Evolutionary conservation across 2,329 filamentous ascomycete genomes (phyloP).

Genomic region (Curvularia eragrostidis): DNA sequence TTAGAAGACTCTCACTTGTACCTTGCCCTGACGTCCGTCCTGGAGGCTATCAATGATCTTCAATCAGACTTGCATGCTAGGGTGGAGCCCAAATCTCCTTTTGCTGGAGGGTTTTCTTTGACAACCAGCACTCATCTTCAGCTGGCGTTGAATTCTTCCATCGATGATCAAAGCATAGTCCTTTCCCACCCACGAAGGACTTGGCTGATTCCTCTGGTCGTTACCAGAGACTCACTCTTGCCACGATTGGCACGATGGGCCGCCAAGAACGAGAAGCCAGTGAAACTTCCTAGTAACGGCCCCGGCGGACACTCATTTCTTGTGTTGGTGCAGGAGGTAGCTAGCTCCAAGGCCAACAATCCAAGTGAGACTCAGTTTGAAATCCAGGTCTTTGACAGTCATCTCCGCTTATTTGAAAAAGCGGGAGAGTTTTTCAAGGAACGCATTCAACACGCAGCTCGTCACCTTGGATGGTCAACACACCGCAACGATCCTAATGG

Average conservation of each 20-base stretch:
- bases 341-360: background rate
- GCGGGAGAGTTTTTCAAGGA: background rate
- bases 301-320: background rate
- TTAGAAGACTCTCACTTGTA: background rate
- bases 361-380: background rate
- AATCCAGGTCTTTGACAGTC: background rate
- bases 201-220: slow-evolving; percentile 4
- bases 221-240: background rate
- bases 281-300: background rate
- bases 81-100: background rate
- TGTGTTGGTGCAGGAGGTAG: background rate
- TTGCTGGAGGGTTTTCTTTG: slow-evolving; percentile 3
- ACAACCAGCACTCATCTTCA: background rate
- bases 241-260: background rate
- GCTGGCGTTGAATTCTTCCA: background rate
- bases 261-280: background rate
- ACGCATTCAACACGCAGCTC: background rate
- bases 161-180: background rate
- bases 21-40: background rate
- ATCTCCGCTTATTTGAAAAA: background rate
- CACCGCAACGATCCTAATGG: background rate
- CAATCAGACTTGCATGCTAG: background rate
- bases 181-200: slow-evolving; percentile 9
- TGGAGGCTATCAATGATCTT: slow-evolving; percentile 4
- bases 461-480: background rate